Base-by-base conservation (phyloP, 768 basidiomycete species). In the Kwoniella sp. region DNA sequence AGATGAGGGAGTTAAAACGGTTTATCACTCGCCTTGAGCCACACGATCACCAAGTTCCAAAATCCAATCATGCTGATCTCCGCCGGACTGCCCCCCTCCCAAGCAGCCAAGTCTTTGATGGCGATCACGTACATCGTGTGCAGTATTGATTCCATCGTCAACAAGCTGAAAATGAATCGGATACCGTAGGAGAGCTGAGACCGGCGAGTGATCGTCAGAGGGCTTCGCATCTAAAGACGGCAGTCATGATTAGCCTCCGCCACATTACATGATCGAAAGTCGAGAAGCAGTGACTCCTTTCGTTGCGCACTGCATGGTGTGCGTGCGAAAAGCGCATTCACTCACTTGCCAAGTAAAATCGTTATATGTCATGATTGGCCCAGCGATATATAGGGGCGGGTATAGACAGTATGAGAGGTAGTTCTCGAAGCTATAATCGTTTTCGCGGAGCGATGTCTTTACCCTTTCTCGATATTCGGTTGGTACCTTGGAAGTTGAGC, bases 61-160 rank as follows among this genome's bases (percentile, higher is more conserved):
- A 96, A 94, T 0, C 95, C 93, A 50, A 97, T 86, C 89, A 96
- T 90, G 70, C 87, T 87, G 21, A 98, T 84, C 76, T 97, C 85
- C 8, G 88, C 85, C 0, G 92, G 88, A 0, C 86, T 85, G 70
- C 88, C 85, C 4, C 89, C 90, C 3, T 76, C 68, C 95, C 94
- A 97, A 2, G 76, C 79, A 10, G 68, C 60, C 0, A 68, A 54
- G 68, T 95, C 91, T 79, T 97, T 97, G 82, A 97, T 95, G 2
- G 94, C 95, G 21, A 95, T 92, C 27, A 96, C 89, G 72, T 96
- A 93, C 90, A 97, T 96, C 78, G 85, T 91, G 76, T 99, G 96
- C 40, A 94, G 83, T 44, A 96, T 85, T 52, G 88, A 81, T 79
- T 98, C 96, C 90, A 97, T 96, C 4, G 88, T 90, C 33, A 94